These are phyloP conservation scores for Crepidotus variabilis DNA, from an alignment of 768 basidiomycete species.

Conservation along the genomic window DNA sequence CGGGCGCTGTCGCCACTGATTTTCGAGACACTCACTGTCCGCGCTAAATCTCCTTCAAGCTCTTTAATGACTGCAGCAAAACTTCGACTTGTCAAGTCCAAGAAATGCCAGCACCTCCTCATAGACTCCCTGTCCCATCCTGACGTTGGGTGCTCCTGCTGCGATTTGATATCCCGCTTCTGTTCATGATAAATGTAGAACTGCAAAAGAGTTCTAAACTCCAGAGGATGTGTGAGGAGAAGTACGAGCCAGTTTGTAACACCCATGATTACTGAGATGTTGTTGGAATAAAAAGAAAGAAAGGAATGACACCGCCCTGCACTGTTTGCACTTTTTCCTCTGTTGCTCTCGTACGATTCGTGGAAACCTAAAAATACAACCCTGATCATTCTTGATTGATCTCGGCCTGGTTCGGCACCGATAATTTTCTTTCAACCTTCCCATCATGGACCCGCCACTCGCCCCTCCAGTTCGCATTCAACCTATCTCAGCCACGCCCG, in stretches of 20 bases:
- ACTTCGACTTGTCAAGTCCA: conserved; percentile 86
- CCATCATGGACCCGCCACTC: conserved; percentile 44
- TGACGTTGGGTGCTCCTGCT: conserved; percentile 70
- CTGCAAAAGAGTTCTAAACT: conserved; percentile 80
- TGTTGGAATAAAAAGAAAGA: conserved; percentile 1
- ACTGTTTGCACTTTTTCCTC: not conserved
- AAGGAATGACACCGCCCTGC: not conserved
- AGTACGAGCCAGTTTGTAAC: conserved; percentile 59
- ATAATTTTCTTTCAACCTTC: not conserved
- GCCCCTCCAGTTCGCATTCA: conserved; percentile 46
- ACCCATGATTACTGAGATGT: conserved; percentile 37
- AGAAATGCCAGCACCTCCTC: conserved; percentile 85
- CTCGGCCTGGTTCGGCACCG: not conserved
- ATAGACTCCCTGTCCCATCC: conserved; percentile 87
- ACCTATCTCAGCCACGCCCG: conserved; percentile 26
- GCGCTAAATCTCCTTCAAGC: conserved; percentile 89
- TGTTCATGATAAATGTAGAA: conserved; percentile 81
- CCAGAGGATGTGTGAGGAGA: conserved; percentile 73
- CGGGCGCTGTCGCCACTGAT: not conserved
- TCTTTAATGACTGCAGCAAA: conserved; percentile 95
- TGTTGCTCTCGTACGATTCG: conserved; percentile 7
- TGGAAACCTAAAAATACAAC: not conserved
- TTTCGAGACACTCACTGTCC: conserved; percentile 58
- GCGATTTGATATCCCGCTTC: conserved; percentile 76
- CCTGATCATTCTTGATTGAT: not conserved